Percentiles rank a stretch among this genome's conserved stretches.
These are phyloP conservation scores for Zymoseptoria pseudotritici DNA, from an alignment of 2,329 filamentous ascomycete species.

Conservation along the genomic window DNA sequence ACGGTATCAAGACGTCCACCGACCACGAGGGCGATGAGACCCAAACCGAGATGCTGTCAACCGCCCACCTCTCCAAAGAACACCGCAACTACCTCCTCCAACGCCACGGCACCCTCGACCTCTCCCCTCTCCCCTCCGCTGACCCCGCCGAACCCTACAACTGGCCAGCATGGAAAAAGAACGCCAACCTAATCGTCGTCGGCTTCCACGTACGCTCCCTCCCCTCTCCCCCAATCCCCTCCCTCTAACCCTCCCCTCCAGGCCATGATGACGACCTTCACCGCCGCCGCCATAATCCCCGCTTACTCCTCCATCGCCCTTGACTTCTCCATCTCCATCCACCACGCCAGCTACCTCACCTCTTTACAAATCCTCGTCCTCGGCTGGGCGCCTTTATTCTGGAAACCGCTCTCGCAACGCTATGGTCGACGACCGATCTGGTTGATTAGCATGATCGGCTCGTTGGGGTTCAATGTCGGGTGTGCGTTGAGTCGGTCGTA, in stretches of 20 bases:
- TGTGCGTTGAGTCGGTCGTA: conserved; percentile 46
- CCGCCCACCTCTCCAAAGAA: conserved; percentile 34
- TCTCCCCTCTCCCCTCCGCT: conserved; percentile 47
- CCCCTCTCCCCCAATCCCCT: background rate
- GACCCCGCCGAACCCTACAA: conserved; percentile 50
- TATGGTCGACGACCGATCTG: conserved; percentile 51
- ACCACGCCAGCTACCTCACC: conserved; percentile 47
- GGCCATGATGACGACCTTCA: conserved; percentile 51
- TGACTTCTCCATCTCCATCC: conserved; percentile 44
- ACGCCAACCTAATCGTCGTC: conserved; percentile 47
- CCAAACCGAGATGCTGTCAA: background rate
- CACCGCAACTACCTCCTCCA: conserved; percentile 46
- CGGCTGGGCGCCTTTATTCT: conserved; percentile 48
- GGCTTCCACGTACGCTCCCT: conserved; percentile 34
- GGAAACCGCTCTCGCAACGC: conserved; percentile 48
- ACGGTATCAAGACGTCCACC: too few species aligned
- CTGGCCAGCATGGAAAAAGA: conserved; percentile 46
- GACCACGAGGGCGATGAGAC: too few species aligned
- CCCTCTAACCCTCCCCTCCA: conserved; percentile 5
- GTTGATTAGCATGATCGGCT: conserved; percentile 43
- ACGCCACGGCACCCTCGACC: conserved; percentile 47
- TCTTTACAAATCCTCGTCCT: conserved; percentile 50
- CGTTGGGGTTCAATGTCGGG: conserved; percentile 46
- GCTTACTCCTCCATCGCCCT: conserved; percentile 48
- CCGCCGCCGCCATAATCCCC: conserved; percentile 47